Evolutionary conservation across 2,329 filamentous ascomycete genomes (phyloP), one percentile per base, ranked within the genome.

Genomic region (Madurella fahalii): DNA sequence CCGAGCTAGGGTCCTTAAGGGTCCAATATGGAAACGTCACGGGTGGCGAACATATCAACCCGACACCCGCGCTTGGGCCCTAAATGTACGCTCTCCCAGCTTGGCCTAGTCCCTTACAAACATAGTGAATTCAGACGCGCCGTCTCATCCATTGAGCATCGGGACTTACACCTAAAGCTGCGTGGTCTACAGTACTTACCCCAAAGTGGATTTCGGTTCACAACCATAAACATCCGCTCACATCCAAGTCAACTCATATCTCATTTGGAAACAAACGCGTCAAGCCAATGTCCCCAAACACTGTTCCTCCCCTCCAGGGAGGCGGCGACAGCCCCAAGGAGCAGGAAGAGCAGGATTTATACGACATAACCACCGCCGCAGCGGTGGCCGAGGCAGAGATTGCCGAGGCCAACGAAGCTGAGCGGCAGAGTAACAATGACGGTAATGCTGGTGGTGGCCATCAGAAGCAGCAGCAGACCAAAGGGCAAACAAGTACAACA

Each of bases 291-390:
- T 44, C 42, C 7, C 42, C 13, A n/a, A 44, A 44, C 20, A 44
- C 42, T 9, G 12, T 2, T 18, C 17, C 40, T 4, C 16, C 40
- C 16, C 40, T 20, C 40, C 15, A 31, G n/a, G 20, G 32, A 7
- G 41, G 41, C 17, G 13, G 20, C 31, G 8, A 18, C 15, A 11
- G 9, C 34, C 11, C 7, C 20, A 16, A 52, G 1, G 44, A 42
- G 2, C 9, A 34, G 32, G 51, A 52, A 1, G 50, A 42, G 7
- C 9, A 34, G 32, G 51, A 53, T n/a, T 30, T 53, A 18, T 40
- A 53, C 51, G 51, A 53, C 51, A 45, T 45, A n/a, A 53, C 51
- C 11, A 30, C 18, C 12, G 50, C 50, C 13, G 43, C 50, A 7
- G 43, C 47, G 16, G 41, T 31, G 16, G 52, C 41, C 12, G 47